phyloP scores from a whole-genome alignment of 1,139 yeast species.

The Hyphopichia khmerensis region DNA sequence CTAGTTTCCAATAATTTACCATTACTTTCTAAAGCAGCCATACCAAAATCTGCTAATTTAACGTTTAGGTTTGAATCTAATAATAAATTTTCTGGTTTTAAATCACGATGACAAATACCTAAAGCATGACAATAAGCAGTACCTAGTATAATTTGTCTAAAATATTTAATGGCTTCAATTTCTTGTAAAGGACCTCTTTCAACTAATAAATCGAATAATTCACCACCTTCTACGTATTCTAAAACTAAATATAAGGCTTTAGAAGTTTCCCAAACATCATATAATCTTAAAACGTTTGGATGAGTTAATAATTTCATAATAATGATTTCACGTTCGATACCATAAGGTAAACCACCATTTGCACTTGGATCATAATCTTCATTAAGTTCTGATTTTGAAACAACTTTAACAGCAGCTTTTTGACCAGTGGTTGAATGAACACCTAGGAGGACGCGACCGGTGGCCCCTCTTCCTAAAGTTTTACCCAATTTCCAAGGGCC shows the following conservation, averaged over 20 bases:
- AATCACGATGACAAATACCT: constrained; percentile 79
- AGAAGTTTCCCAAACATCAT: constrained; percentile 84
- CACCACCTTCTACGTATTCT: constrained; percentile 85
- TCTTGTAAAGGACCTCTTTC: constrained; percentile 82
- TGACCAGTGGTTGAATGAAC: constrained; percentile 69
- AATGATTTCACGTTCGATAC: constrained; percentile 79
- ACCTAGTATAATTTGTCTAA: constrained; percentile 72
- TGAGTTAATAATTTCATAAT: constrained; percentile 78
- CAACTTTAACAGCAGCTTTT: constrained; percentile 79
- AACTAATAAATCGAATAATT: constrained; percentile 70
- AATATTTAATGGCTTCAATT: constrained; percentile 68
- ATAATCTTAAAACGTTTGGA: constrained; percentile 70
- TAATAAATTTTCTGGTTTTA: constrained; percentile 75
- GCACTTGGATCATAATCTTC: constrained; percentile 41
- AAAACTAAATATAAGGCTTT: constrained; percentile 70
- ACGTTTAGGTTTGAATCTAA: constrained; percentile 66
- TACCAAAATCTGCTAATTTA: constrained; percentile 82
- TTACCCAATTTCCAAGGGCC: constrained; percentile 85
- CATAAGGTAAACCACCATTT: constrained; percentile 64
- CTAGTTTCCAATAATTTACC: constrained; percentile 72
- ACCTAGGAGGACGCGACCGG: constrained; percentile 76
- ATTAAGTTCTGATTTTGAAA: constrained; percentile 58
- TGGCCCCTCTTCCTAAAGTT: constrained; percentile 79
- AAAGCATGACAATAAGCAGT: constrained; percentile 82
- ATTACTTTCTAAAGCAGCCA: constrained; percentile 80